phyloP scores from a whole-genome alignment of 805 yeast genomes.

The Candida chauliodis region DNA sequence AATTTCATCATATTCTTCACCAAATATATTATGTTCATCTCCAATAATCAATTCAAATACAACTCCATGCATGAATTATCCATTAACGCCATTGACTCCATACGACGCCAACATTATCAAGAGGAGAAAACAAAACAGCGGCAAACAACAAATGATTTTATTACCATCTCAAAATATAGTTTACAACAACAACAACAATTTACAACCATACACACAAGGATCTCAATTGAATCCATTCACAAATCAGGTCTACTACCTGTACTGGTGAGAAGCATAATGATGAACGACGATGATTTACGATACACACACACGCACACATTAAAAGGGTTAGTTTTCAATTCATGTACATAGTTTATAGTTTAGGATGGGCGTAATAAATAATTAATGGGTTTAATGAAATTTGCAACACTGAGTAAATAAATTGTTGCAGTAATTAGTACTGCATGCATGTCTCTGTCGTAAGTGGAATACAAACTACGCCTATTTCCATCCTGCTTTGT shows the following conservation, averaged over 20 bases:
- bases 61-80: conserved; percentile 11
- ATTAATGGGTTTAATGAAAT: not conserved
- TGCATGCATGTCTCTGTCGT: no score
- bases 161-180: conserved; percentile 3
- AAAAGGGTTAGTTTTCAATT: no score
- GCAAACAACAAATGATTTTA: not conserved
- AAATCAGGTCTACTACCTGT: not conserved
- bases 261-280: not conserved
- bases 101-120: conserved; percentile 3
- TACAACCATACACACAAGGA: no score
- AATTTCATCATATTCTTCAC: conserved; percentile 3
- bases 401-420: not conserved
- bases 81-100: conserved; percentile 24
- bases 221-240: conserved; percentile 1
- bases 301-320: not conserved
- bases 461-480: no score
- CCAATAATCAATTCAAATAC: conserved; percentile 6
- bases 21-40: conserved; percentile 4
- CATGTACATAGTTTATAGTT: not conserved
- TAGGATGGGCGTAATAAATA: no score
- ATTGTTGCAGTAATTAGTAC: no score
- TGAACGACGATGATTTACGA: no score
- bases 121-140: conserved; percentile 1
- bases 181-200: not conserved
- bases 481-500: no score